Evolutionary conservation across 805 yeast species (phyloP), one percentile per base, ranked within the genome.

Genomic region (Starmerella floricola): DNA sequence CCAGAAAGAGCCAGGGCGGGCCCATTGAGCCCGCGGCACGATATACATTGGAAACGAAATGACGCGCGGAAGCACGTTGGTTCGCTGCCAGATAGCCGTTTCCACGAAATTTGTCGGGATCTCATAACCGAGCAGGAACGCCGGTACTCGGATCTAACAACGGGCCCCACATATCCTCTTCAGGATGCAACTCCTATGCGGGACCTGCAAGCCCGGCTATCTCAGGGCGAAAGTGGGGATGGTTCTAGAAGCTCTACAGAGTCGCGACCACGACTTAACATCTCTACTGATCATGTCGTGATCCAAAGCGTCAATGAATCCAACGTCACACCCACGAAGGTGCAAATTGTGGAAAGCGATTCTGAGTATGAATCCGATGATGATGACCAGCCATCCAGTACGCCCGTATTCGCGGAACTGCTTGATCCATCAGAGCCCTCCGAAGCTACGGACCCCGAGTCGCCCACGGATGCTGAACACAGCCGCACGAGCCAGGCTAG

Each of bases 61-160:
- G 94, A 86, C 61, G 97, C 98, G 2, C 72, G 99, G 54, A 83
- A 83, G 60, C 88, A 87, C 62, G 70, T 91, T 52, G 79, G 95
- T 4, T 76, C 82, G 37, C 71, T 91, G 45, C 91, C 95, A 2
- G 76, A 78, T 38, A 60, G 78, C 3, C 65, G 97, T 47, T 91
- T 91, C 64, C 78, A 79, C 53, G 98, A 88, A 59, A 72, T 91
- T 58, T 94, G 85, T 16, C 78, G 81, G 44, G 99, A 91, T 59
- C 86, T 91, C 33, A 67, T 81, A 33, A 83, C 66, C 59, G 98
- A 91, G 61, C 82, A 86, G 38, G 85, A 80, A 55, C 73, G 95
- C 55, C 67, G 95, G 53, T 68, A 69, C 20, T 74, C 78, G 39
- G 74, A 76, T 53, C 53, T 59, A 16, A 40, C 30, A 15, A 44